Percentiles rank a stretch among this genome's conserved stretches.
phyloP scores from a whole-genome alignment of 2,329 filamentous ascomycete species.

The Dendrostoma leiphaemia region DNA sequence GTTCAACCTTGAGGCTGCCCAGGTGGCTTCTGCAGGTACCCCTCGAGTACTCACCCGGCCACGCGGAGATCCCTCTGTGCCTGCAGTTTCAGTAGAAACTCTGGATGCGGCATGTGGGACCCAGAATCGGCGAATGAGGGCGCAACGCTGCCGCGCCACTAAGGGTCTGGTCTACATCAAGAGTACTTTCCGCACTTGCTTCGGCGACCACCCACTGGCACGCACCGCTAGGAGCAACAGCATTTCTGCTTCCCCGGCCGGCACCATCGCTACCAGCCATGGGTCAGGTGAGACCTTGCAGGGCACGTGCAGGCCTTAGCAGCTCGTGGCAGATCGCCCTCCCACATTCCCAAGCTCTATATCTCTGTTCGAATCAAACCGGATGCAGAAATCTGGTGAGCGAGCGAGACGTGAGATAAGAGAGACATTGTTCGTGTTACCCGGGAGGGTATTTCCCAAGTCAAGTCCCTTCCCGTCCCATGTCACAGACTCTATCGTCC shows the following conservation, averaged over 20 bases:
- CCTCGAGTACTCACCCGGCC: neutral
- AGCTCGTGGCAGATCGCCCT: neutral
- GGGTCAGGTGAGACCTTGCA: neutral
- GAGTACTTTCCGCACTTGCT: neutral
- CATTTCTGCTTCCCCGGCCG: too few relatives aligned
- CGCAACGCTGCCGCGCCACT: neutral
- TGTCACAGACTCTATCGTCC: too few relatives aligned
- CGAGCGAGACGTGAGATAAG: too few relatives aligned
- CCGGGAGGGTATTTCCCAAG: too few relatives aligned
- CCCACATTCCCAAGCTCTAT: neutral
- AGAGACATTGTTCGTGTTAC: neutral
- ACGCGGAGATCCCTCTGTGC: neutral
- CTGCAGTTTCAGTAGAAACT: neutral
- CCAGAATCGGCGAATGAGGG: neutral
- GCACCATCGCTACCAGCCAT: too few relatives aligned
- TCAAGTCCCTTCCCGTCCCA: too few relatives aligned
- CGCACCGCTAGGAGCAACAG: neutral
- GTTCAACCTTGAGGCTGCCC: too few relatives aligned
- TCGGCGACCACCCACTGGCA: too few relatives aligned
- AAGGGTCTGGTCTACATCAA: neutral
- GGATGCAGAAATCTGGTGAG: neutral
- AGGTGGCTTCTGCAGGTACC: neutral
- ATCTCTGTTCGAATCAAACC: neutral
- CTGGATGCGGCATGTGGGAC: neutral
- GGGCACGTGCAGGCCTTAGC: neutral